Percentiles rank a stretch among this genome's conserved stretches.
Conservation (phyloP, 768 basidiomycete genomes). For the Lactarius pseudohatsudake region DNA sequence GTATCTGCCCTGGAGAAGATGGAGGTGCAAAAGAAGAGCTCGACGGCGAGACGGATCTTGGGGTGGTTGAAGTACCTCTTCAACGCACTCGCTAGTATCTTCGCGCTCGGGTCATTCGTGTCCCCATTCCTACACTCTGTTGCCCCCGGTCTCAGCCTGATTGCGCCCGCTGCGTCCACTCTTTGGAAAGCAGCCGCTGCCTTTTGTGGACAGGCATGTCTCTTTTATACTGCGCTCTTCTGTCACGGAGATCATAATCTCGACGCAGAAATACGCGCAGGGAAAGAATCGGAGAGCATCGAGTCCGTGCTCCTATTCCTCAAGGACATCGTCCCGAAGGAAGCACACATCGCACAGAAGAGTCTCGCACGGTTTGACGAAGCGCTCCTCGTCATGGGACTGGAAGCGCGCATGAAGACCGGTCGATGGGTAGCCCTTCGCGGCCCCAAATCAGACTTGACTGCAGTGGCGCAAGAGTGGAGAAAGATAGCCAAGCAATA, state of each 20-base stretch:
- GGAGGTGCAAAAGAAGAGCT: conserved; percentile 8
- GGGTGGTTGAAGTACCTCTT: conserved; percentile 17
- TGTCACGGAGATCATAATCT: background rate
- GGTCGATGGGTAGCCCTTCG: conserved; percentile 12
- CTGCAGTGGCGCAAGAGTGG: conserved; percentile 13
- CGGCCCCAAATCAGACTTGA: conserved; percentile 8
- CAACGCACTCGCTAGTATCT: conserved; percentile 11
- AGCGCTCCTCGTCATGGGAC: conserved; percentile 16
- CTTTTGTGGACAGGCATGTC: background rate
- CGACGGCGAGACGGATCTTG: conserved; percentile 1
- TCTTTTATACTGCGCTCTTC: background rate
- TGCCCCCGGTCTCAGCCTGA: background rate
- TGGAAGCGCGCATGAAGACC: conserved; percentile 19
- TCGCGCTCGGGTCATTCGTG: conserved; percentile 2
- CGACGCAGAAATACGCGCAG: conserved; percentile 10
- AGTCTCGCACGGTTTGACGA: conserved; percentile 18
- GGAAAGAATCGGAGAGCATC: conserved; percentile 14
- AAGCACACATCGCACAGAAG: conserved; percentile 16
- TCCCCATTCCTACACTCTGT: conserved; percentile 10
- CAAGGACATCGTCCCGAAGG: conserved; percentile 18
- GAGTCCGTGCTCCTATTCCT: conserved; percentile 18
- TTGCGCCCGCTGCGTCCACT: background rate
- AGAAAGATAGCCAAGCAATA: conserved; percentile 17
- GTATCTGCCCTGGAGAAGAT: conserved; percentile 17
- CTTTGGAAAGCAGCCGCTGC: conserved; percentile 12